Conservation (phyloP, 441 rosid genomes). For the Geranium incanum region DNA sequence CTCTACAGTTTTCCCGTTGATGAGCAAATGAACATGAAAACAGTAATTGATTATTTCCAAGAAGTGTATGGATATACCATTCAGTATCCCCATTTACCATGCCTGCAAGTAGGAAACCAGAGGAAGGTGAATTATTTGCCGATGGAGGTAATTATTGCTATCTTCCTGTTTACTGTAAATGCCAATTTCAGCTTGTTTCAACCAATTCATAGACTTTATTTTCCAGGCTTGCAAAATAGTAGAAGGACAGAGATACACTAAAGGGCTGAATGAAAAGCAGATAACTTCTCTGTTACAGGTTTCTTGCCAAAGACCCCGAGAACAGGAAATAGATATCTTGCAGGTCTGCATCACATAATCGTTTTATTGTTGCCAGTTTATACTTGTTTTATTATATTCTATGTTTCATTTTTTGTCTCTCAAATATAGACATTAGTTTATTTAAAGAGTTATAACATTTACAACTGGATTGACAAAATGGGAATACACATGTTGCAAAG, state of each 20-base stretch:
- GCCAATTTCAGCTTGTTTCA: conserved; percentile 3
- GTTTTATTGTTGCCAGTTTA: not conserved
- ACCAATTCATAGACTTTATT: conserved; percentile 2
- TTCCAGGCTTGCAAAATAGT: conserved; percentile 44
- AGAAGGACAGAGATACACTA: conserved; percentile 44
- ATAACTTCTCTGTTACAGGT: conserved; percentile 40
- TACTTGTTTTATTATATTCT: not conserved
- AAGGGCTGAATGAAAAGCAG: conserved; percentile 43
- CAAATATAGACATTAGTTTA: not conserved
- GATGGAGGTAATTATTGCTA: conserved; percentile 33
- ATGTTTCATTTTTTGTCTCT: not conserved
- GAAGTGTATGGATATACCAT: conserved; percentile 39
- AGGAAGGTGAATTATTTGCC: conserved; percentile 42
- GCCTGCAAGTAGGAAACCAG: conserved; percentile 44
- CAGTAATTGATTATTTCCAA: conserved; percentile 42
- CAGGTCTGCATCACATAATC: conserved; percentile 24
- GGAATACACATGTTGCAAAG: not conserved
- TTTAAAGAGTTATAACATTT: not conserved
- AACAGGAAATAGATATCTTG: conserved; percentile 35
- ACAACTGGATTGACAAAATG: not conserved
- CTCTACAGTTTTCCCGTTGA: conserved; percentile 38
- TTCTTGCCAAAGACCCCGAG: conserved; percentile 43
- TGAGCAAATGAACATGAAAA: conserved; percentile 40
- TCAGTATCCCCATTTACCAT: conserved; percentile 34
- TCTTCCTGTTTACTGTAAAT: not conserved